Conservation (phyloP, 331 rosid species). For the Malus hybrid region DNA sequence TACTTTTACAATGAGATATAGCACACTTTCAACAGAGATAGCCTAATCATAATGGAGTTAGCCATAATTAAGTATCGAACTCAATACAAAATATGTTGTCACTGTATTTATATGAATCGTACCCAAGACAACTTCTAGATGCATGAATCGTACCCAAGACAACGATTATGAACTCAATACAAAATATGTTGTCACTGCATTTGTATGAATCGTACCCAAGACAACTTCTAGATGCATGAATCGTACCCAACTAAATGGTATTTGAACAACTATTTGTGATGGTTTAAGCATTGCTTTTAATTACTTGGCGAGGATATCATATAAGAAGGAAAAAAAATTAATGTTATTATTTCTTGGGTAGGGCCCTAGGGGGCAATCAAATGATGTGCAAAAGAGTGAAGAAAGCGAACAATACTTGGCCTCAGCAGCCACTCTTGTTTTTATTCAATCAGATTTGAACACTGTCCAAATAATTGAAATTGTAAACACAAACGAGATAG, state of each 20-base stretch:
- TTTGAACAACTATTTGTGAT: not conserved
- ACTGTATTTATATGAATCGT: too few relatives aligned
- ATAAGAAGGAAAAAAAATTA: too few relatives aligned
- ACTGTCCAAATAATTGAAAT: too few relatives aligned
- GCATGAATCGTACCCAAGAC: too few relatives aligned
- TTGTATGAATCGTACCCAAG: too few relatives aligned
- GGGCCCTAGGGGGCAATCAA: too few relatives aligned
- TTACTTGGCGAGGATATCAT: not conserved
- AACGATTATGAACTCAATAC: too few relatives aligned
- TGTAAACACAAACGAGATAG: not conserved
- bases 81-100: not conserved
- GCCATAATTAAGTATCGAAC: not conserved
- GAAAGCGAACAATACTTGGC: not conserved
- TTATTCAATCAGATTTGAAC: too few relatives aligned
- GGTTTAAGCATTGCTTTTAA: not conserved
- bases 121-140: too few relatives aligned
- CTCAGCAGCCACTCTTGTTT: accelerated
- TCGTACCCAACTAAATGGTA: not conserved
- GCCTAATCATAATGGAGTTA: not conserved
- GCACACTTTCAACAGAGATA: not conserved
- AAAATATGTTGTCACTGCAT: too few relatives aligned
- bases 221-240: too few relatives aligned
- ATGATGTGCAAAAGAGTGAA: not conserved
- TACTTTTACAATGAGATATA: not conserved
- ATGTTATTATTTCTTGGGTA: too few relatives aligned